Base-by-base conservation (phyloP, 768 basidiomycete species). In the Russula compacta region DNA sequence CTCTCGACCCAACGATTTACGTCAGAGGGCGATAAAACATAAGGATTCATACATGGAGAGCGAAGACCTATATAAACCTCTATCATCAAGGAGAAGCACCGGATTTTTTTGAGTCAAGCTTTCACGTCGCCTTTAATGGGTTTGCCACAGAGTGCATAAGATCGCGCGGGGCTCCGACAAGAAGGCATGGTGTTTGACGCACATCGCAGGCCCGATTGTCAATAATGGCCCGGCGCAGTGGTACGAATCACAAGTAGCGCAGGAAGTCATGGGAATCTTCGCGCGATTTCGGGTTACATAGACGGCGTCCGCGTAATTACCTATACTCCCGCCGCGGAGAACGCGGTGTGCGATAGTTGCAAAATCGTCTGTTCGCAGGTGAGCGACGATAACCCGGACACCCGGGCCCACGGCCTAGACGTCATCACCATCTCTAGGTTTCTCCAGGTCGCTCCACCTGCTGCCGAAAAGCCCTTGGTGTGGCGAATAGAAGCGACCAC, bases 281-380 rank as follows among this genome's bases (percentile, higher is more conserved):
- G 51, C 21, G 61, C 61, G 56, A 53, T 58, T 56, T 58, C 50
- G 56, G 55, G 29, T 35, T 53, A 48, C 59, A 36, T 19, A 47
- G 32, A 48, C 8, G 24, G 52, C 33, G 36, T 46, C 48, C 36
- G 11, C 36, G 46, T n/a, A 38, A 14, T 12, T 52, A 46, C n/a
- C 14, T 6, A 29, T 29, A 3, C 2, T 29, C 24, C 24, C 39
- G 43, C 61, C 61, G 61, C 61, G 61, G 61, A 47, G 32, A 48
- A 35, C 61, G 60, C 60, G 60, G 60, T 36, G 60, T 36, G 39
- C 17, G 12, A 42, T 35, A 14, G 39, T n/a, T 38, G 48, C 42
- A 32, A 51, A 46, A 33, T 59, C 47, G 29, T 35, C 32, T 39
- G n/a, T n/a, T 32, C 14, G 21, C 17, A 51, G 35, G 36, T n/a